Percentiles rank a stretch among this genome's conserved stretches.
These are phyloP conservation scores for Sophora flavescens DNA, from an alignment of 306 rosid species.

Conservation along the genomic window DNA sequence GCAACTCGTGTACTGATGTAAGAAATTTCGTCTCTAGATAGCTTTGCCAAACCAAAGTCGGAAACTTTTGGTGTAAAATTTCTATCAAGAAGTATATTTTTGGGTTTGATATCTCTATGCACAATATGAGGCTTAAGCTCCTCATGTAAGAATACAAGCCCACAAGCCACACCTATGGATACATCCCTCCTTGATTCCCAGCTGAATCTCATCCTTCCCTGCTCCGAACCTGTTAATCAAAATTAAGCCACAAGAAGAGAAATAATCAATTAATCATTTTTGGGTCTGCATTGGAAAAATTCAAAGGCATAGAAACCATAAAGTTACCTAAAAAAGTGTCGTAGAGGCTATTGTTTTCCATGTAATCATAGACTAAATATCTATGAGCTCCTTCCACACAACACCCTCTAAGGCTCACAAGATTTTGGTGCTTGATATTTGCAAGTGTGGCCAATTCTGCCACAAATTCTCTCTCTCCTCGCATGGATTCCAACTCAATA, in stretches of 20 bases:
- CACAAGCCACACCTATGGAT: conserved; percentile 80
- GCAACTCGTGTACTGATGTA: conserved; percentile 90
- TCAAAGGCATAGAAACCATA: neutral
- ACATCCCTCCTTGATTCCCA: conserved; percentile 73
- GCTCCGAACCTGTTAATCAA: conserved; percentile 65
- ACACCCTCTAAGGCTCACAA: conserved; percentile 78
- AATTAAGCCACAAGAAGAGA: conserved; percentile 2
- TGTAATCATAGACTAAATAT: conserved; percentile 86
- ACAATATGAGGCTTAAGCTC: conserved; percentile 76
- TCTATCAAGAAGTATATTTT: conserved; percentile 84
- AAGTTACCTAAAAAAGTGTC: conserved; percentile 69
- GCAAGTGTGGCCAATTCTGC: conserved; percentile 85
- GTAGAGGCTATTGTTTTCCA: conserved; percentile 87
- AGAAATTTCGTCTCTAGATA: conserved; percentile 69
- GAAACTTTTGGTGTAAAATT: conserved; percentile 73
- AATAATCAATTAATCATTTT: neutral
- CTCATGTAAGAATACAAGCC: conserved; percentile 78
- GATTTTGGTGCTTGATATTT: conserved; percentile 75
- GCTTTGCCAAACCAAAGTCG: conserved; percentile 85
- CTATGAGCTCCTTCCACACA: conserved; percentile 81
- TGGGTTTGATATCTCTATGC: conserved; percentile 88
- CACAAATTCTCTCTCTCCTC: conserved; percentile 88
- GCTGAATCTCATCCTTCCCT: conserved; percentile 63
- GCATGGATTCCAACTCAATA: conserved; percentile 78
- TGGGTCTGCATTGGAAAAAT: neutral